Evolutionary conservation across 106 monocot genomes (phyloP).

Genomic region (Phalaenopsis aphrodite): DNA sequence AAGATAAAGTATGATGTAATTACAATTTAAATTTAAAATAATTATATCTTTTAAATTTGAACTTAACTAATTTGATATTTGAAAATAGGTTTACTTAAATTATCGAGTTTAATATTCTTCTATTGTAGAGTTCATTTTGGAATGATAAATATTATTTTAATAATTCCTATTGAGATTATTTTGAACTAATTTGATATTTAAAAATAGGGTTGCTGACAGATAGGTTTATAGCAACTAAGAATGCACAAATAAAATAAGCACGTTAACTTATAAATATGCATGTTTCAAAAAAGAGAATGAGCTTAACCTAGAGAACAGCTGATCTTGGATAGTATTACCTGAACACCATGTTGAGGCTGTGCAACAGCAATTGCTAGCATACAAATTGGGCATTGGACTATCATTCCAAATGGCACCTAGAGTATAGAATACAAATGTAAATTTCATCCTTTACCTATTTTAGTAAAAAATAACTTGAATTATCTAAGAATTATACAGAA

Average conservation of each 20-base stretch:
- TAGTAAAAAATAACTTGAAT: not conserved
- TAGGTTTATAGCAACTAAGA: not conserved
- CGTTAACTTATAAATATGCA: not conserved
- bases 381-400: conserved; percentile 69
- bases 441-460: not conserved
- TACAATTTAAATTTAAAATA: no score
- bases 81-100: no score
- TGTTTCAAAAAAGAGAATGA: not conserved
- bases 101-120: no score
- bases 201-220: no score
- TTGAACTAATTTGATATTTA: no score
- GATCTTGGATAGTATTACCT: conserved; percentile 30
- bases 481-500: not conserved
- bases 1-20: no score
- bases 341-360: conserved; percentile 81
- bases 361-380: conserved; percentile 77
- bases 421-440: conserved; percentile 5
- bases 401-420: conserved; percentile 76
- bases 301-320: not conserved
- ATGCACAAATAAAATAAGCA: not conserved
- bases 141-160: no score
- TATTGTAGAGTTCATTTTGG: no score
- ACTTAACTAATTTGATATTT: no score
- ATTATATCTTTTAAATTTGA: no score
- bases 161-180: no score